Evolutionary conservation across 1,284 basidiomycete species (phyloP), one percentile per base, ranked within the genome.

Genomic region (Melanopsichium pennsylvanicum): DNA sequence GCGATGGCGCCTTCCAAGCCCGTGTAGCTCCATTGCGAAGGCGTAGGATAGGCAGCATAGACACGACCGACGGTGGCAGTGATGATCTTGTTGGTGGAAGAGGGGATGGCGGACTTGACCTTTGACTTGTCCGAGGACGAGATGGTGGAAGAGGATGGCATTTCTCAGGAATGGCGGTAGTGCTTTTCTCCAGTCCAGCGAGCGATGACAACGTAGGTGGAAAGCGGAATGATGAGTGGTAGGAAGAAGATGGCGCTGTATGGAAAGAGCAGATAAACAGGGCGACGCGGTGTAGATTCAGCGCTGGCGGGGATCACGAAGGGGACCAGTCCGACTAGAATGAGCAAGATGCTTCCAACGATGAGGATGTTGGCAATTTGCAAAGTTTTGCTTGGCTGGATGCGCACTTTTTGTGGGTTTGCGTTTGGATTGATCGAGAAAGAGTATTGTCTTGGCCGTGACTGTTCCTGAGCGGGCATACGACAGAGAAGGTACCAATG

Each of bases 41-140:
- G 68, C 5, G 36, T 42, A 0, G 72, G 72, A 31, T 73, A 59
- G 25, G 79, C 71, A 18, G 70, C 75, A 46, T 78, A 81, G 35
- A 81, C 67, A n/a, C 79, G 72, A 8, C 67, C 78, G 5, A 76
- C 74, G 15, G 79, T 80, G 16, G 73, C 79, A 1, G 76, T 80
- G 48, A 81, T 58, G 55, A 81, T 80, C 60, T 80, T 79, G 62
- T 71, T 70, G 29, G 39, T 44, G 16, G 76, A 75, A 5, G 79
- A 76, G 4, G 78, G 71, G 18, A 79, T 63, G 32, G 74, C 67
- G 1, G 71, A 74, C 41, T 81, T 81, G 48, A 81, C 72, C 55
- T 72, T 71, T 51, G 78, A 72, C 60, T 81, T 81, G 62, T 77
- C 71, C 42, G 71, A 64, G 5, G 77, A 74, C 33, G 73, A 62